Conservation (phyloP, 78 protist genomes). For the Acrasis kona region DNA sequence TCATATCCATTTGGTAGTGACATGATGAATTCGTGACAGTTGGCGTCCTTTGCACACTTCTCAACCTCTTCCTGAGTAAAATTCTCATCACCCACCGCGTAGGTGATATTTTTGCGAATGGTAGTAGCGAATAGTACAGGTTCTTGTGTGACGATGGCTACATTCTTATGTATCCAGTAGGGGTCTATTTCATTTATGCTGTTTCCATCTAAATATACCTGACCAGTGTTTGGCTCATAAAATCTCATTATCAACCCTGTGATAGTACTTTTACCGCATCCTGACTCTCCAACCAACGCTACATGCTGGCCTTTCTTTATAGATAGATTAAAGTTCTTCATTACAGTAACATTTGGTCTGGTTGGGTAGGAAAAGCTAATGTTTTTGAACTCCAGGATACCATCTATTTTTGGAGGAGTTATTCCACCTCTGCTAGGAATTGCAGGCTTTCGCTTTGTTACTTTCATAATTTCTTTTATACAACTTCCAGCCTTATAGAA, state of each 20-base stretch:
- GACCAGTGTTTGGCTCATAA: neutral
- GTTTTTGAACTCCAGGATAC: conserved; percentile 53
- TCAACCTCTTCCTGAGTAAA: neutral
- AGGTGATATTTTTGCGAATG: neutral
- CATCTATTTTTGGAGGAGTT: too few relatives aligned
- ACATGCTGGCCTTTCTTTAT: conserved; percentile 46
- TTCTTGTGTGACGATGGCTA: neutral
- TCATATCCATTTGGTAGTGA: conserved; percentile 49
- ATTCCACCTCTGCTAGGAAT: too few relatives aligned
- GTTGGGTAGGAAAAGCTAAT: conserved; percentile 73
- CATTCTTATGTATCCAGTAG: neutral
- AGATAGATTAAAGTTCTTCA: conserved; percentile 17
- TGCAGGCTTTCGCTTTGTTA: too few relatives aligned
- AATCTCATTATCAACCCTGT: neutral
- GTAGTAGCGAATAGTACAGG: neutral
- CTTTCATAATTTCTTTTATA: too few relatives aligned
- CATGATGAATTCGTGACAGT: conserved; percentile 30
- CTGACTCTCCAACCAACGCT: conserved; percentile 80
- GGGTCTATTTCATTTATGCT: neutral
- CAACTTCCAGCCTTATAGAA: too few relatives aligned
- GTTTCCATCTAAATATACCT: neutral
- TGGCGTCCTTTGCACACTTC: conserved; percentile 28
- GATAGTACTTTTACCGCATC: conserved; percentile 67
- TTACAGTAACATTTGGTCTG: conserved; percentile 33
- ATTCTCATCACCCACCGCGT: neutral